Evolutionary conservation across 164 flowering plant genomes (phyloP).

Genomic region (Vitis riparia): DNA sequence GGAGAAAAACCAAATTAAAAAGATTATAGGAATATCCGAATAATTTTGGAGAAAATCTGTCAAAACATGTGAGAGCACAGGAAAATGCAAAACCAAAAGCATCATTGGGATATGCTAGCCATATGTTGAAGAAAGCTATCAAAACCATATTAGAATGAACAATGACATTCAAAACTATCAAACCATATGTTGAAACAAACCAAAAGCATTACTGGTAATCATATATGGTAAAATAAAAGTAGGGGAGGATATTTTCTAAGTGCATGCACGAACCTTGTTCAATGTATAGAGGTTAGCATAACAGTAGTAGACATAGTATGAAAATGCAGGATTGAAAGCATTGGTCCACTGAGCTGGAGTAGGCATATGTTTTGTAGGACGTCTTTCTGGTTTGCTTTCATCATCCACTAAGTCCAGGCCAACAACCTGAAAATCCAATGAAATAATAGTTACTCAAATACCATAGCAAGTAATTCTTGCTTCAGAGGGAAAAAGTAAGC

Average conservation of each 20-base stretch:
- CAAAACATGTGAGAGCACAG: too few relatives aligned
- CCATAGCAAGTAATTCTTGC: neutral
- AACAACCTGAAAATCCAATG: slow-evolving; percentile 67
- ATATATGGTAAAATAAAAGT: too few relatives aligned
- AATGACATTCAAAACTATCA: too few relatives aligned
- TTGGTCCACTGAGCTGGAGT: slow-evolving; percentile 97
- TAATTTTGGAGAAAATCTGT: neutral
- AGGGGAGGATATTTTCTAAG: neutral
- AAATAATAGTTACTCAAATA: neutral
- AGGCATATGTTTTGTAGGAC: slow-evolving; percentile 99
- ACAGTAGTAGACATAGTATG: slow-evolving; percentile 91
- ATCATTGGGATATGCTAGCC: too few relatives aligned
- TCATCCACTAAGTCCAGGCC: slow-evolving; percentile 99
- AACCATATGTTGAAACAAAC: too few relatives aligned
- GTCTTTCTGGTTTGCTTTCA: slow-evolving; percentile 98
- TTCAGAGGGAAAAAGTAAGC: neutral
- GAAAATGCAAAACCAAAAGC: too few relatives aligned
- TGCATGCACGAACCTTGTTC: slow-evolving; percentile 62
- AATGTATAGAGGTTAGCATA: slow-evolving; percentile 94
- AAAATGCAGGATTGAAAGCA: slow-evolving; percentile 93
- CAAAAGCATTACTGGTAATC: too few relatives aligned
- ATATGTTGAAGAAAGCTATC: too few relatives aligned
- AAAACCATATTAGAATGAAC: too few relatives aligned
- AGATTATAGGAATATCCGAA: neutral
- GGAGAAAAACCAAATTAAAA: neutral